Percentiles rank a stretch among this genome's conserved stretches.
These are phyloP conservation scores for Cystobasidiaceae sp. DNA, from an alignment of 1,284 basidiomycete genomes.

Conservation along the genomic window DNA sequence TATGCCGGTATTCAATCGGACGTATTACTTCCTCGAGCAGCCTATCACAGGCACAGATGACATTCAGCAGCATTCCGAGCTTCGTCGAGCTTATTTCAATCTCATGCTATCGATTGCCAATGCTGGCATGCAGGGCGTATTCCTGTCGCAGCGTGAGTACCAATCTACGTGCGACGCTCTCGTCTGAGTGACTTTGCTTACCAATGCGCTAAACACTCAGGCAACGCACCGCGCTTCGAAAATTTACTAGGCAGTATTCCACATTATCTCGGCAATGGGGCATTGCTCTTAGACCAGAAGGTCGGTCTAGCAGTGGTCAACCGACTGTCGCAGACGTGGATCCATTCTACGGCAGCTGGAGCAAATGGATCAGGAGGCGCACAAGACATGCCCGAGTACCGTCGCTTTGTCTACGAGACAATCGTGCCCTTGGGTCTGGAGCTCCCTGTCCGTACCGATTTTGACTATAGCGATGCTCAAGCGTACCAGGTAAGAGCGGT, in stretches of 20 bases:
- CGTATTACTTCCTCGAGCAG: constrained; percentile 72
- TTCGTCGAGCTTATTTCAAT: constrained; percentile 82
- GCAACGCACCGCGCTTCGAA: constrained; percentile 75
- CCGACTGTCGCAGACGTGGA: constrained; percentile 68
- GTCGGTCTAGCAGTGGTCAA: constrained; percentile 76
- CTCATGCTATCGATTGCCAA: constrained; percentile 78
- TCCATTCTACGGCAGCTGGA: constrained; percentile 39
- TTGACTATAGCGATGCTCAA: constrained; percentile 85
- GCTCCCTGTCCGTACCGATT: constrained; percentile 69
- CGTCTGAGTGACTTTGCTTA: constrained; percentile 21
- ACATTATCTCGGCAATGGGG: constrained; percentile 63
- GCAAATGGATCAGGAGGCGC: constrained; percentile 41
- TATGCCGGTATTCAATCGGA: constrained; percentile 75
- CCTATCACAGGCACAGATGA: constrained; percentile 90
- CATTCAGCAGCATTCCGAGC: constrained; percentile 68
- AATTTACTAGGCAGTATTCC: constrained; percentile 63
- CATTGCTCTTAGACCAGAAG: constrained; percentile 70
- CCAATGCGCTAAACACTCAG: constrained; percentile 49
- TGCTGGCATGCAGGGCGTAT: constrained; percentile 73
- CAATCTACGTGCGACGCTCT: neutral
- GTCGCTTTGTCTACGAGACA: constrained; percentile 84
- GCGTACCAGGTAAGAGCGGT: constrained; percentile 63
- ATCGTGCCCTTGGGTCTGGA: constrained; percentile 77
- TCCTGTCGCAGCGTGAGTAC: constrained; percentile 74
- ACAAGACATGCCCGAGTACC: constrained; percentile 67